Base-by-base conservation (phyloP, 768 basidiomycete species). In the Amanita exitialis region DNA sequence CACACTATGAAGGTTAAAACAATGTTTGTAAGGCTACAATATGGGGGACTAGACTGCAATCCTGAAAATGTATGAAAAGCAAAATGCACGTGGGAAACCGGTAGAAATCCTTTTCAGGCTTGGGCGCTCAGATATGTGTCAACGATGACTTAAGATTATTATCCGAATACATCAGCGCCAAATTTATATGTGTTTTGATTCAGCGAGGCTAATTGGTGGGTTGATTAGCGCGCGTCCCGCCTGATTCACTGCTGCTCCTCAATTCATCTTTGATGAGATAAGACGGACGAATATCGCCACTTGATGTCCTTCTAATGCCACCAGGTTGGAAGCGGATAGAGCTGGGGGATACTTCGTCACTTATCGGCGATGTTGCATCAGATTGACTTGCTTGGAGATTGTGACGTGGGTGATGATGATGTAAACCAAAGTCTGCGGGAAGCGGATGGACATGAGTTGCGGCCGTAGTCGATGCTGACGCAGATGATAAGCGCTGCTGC, bases 381-480 rank as follows among this genome's bases (percentile, higher is more conserved):
- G 27, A 6, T 18, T 30, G 46, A 18, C 44, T 45, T 45, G 44
- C 18, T 9, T 27, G 15, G 21, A 21, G 50, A 8, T 9, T 16
- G 28, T 9, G 25, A 44, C 20, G 43, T 15, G 27, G 7, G 16
- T 27, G 16, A 28, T 30, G 25, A 23, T 52, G 41, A 27, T 48
- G 58, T 54, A 53, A 67, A 65, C 50, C 74, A 61, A 4, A 69
- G 60, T 0, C n/a, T 10, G 76, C 74, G 8, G 73, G 57, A 3
- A 76, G 69, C 6, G 78, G 68, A 6, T 73, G 66, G 30, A 76
- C 60, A 23, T 74, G 71, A 51, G 75, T 74, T 5, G 73, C 74
- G 56, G 76, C 76, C 12, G 59, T 63, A 51, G 60, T 61, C 6
- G 64, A 62, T 21, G 58, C 54, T 23, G 51, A 53, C 2, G 62